phyloP scores from a whole-genome alignment of 768 basidiomycete species.

The Gymnopilus dilepis region DNA sequence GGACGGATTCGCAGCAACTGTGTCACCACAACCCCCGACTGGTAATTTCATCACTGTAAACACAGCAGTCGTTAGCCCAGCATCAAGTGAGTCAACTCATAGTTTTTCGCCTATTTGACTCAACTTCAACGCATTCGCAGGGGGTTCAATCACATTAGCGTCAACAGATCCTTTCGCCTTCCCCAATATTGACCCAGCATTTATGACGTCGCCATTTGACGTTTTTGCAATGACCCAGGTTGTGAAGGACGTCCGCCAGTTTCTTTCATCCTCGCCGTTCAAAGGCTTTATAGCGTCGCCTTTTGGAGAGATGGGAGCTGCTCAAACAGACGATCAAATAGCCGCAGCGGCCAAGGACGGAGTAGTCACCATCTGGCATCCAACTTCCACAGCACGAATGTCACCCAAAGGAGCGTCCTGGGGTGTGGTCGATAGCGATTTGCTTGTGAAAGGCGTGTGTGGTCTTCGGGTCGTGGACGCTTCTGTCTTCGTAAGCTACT shows the following conservation, averaged over 20 bases:
- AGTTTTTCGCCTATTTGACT: neutral
- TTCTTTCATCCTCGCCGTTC: neutral
- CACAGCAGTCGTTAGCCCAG: neutral
- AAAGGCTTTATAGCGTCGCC: neutral
- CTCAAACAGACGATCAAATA: neutral
- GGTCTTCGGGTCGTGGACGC: neutral
- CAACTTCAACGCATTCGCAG: neutral
- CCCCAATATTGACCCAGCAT: neutral
- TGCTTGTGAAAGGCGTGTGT: neutral
- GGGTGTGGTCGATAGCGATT: neutral
- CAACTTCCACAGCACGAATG: neutral
- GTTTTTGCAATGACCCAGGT: conserved; percentile 7
- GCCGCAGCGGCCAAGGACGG: neutral
- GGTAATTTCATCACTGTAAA: neutral
- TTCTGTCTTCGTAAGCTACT: neutral
- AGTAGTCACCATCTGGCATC: neutral
- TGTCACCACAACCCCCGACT: neutral
- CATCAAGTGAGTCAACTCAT: neutral
- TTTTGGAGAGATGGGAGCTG: neutral
- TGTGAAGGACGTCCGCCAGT: neutral
- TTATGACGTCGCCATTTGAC: neutral
- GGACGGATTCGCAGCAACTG: neutral
- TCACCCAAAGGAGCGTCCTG: neutral
- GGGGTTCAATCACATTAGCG: conserved; percentile 17
- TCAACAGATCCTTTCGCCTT: conserved; percentile 25